These are phyloP conservation scores for Aspergillus arachidicola DNA, from an alignment of 2,329 filamentous ascomycete genomes.

Conservation along the genomic window DNA sequence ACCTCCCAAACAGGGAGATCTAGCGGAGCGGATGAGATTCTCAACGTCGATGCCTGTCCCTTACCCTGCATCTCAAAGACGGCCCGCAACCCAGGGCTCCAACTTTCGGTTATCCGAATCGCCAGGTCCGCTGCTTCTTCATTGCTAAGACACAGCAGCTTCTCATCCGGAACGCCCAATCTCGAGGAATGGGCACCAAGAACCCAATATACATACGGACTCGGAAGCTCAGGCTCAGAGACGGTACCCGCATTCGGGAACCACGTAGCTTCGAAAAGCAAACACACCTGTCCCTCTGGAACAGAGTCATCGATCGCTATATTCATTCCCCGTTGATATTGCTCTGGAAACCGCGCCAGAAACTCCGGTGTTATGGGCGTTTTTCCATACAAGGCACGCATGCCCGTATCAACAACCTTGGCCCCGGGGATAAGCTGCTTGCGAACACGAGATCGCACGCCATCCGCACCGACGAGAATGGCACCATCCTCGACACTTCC, in stretches of 20 bases:
- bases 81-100: not conserved
- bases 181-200: not conserved
- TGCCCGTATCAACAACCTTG: slow-evolving; percentile 40
- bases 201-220: not conserved
- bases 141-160: not conserved
- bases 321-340: not conserved
- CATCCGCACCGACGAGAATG: slow-evolving; percentile 46
- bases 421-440: slow-evolving; percentile 41
- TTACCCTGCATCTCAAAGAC: not conserved
- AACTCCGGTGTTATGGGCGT: not conserved
- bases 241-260: not conserved
- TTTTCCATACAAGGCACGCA: slow-evolving; percentile 37
- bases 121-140: not conserved
- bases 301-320: not conserved
- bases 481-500: slow-evolving; percentile 33
- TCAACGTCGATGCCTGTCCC: not conserved
- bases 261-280: not conserved
- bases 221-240: not conserved
- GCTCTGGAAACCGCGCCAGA: not conserved
- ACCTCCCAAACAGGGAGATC: slow-evolving; percentile 9
- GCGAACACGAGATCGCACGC: slow-evolving; percentile 39
- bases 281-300: not conserved
- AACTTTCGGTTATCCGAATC: not conserved
- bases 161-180: not conserved
- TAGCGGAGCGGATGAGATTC: not conserved